Base-by-base conservation (phyloP, 2,329 filamentous ascomycete genomes). In the Monilinia polystroma region DNA sequence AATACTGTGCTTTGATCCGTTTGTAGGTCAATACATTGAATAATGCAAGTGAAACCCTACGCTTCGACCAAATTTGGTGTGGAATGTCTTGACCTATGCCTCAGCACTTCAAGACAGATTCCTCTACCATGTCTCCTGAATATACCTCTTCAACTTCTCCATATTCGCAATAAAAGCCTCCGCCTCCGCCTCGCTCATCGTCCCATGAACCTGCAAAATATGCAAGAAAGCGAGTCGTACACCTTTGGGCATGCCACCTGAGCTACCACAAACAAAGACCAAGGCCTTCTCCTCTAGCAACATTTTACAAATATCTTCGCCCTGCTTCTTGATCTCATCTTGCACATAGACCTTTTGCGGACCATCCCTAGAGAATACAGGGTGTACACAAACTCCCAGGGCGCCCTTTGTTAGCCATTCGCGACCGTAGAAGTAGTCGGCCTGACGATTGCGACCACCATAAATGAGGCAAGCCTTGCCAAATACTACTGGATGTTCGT, bases 401-500 rank as follows among this genome's bases (percentile, higher is more conserved):
- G 77, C 70, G 1, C 10, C 74, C 52, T 1, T 79, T 73, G 41
- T 43, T 43, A 14, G 41, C 93, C 93, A 97, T 69, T 98, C 93
- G 0, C 88, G 77, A 6, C 81, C 78, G 76, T 95, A 99, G 79
- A 93, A 93, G 78, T 86, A 97, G 76, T 99, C 95, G 0, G 89
- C 85, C 0, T 80, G 73, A 14, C 81, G 79, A 73, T 91, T 96
- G 43, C 95, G 88, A 70, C 91, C 92, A 14, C 95, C 95, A 71
- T 92, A 98, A 77, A 98, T 89, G 1, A 99, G 81, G 0, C 91
- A 72, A 4, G 73, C 67, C 2, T 72, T 71, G 0, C 73, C 74
- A 23, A 78, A 67, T 32, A 76, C 72, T 18, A 74, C 68, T 41
- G 1, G 12, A 2, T 11, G 68, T 41, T 78, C 74, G 18, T 76